Conservation (phyloP, 1,284 basidiomycete genomes). For the Sanguinoderma infundibulare region DNA sequence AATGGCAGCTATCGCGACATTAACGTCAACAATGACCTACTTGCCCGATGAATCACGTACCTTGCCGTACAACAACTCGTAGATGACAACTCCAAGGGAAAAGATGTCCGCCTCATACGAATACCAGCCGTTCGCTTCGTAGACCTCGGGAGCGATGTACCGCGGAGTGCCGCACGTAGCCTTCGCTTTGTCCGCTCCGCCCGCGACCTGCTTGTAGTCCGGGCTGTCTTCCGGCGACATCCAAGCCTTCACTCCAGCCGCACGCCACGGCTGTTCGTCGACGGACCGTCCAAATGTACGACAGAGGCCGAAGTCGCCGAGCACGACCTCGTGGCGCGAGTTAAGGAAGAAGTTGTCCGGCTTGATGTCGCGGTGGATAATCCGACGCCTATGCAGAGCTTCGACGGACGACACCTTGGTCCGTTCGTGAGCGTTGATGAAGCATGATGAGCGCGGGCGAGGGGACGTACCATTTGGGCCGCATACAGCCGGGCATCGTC, state of each 20-base stretch:
- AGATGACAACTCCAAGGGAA: no score
- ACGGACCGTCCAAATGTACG: conserved; percentile 56
- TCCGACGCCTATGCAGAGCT: conserved; percentile 48
- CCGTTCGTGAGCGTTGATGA: conserved; percentile 54
- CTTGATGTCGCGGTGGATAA: conserved; percentile 40
- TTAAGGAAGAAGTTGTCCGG: conserved; percentile 67
- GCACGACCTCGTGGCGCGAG: conserved; percentile 50
- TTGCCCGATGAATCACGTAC: no score
- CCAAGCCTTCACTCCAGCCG: conserved; percentile 37
- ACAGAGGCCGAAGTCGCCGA: conserved; percentile 70
- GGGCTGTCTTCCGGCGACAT: not conserved
- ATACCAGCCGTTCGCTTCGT: no score
- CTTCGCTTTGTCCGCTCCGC: conserved; percentile 1
- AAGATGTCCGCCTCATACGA: no score
- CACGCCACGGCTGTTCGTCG: conserved; percentile 21
- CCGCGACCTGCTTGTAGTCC: not conserved
- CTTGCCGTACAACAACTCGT: no score
- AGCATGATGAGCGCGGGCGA: conserved; percentile 22
- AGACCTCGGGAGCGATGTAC: no score
- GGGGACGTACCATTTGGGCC: conserved; percentile 29
- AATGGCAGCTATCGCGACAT: no score
- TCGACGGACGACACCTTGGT: conserved; percentile 28
- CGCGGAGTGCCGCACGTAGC: no score
- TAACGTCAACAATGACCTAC: no score
- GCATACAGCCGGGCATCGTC: conserved; percentile 14